A percentile compares a stretch with the other conserved stretches of the same genome.
Evolutionary conservation across 2,329 filamentous ascomycete genomes (phyloP).

Genomic region (Cordyceps cicadae): DNA sequence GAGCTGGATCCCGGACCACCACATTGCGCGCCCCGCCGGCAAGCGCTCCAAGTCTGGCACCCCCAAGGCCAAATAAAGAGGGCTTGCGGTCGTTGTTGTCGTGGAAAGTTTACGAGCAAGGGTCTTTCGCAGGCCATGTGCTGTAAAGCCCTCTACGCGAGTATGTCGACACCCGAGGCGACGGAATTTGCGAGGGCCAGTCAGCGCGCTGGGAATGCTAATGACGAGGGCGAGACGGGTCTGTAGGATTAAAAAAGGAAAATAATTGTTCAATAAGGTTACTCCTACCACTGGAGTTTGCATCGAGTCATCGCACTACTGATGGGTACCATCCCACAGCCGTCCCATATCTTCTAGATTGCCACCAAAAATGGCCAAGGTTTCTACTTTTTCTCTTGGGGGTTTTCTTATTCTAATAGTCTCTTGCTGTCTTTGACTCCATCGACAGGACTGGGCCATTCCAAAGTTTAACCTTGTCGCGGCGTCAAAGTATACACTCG

Average conservation of each 20-base stretch:
- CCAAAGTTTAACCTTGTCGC: too few species aligned
- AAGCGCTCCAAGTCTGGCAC: constrained; percentile 55
- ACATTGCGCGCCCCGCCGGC: constrained; percentile 72
- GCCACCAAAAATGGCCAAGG: too few species aligned
- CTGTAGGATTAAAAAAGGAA: background rate
- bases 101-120: background rate
- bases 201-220: background rate
- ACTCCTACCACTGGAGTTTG: background rate
- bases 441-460: too few species aligned
- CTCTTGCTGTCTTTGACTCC: too few species aligned
- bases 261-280: background rate
- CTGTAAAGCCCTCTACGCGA: background rate
- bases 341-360: background rate
- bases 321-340: too few species aligned
- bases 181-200: background rate
- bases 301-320: too few species aligned
- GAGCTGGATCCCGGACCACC: constrained; percentile 86
- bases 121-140: background rate
- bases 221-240: background rate
- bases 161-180: background rate
- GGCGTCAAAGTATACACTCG: too few species aligned
- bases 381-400: too few species aligned
- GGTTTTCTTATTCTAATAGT: too few species aligned
- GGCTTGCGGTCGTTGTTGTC: too few species aligned
- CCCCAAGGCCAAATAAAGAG: constrained; percentile 25